Evolutionary conservation across 2,329 filamentous ascomycete genomes (phyloP), one percentile per base, ranked within the genome.

Genomic region (Diaporthe sp.): DNA sequence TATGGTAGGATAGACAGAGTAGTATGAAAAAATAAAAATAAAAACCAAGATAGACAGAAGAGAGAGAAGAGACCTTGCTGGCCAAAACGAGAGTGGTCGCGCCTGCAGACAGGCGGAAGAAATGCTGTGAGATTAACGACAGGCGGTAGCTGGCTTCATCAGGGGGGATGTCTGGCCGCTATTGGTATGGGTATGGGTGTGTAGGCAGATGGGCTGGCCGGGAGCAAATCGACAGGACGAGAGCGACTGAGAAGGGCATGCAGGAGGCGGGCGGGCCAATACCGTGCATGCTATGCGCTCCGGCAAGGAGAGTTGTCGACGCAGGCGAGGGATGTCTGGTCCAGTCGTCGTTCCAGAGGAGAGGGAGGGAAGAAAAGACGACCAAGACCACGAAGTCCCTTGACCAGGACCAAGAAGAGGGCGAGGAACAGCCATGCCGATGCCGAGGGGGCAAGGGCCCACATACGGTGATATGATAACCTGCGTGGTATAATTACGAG

Each of bases 1-100:
- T 71, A 72, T 65, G 57, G 71, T 73, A 71, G 76, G 49, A 74
- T 76, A 76, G 73, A 75, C 37, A 49, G 58, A 44, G 51, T 70
- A 67, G 47, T 74, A 76, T 73, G 71, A 70, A 76, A 74, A 73
- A 71, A 76, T 60, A 53, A 34, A 34, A 73, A 72, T 72, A 76
- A 60, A 63, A 53, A 53, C 6, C 37, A 42, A 60, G 73, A 61
- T 61, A 57, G 71, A 58, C 75, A 75, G 74, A 76, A 44, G 77
- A 78, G 76, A 76, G 78, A 76, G 68, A 76, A 73, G 77, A 76
- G 76, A 63, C 15, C 28, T 65, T 65, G 71, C 17, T 55, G 37
- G 44, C 49, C 39, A 67, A 72, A 75, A 76, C 67, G 75, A 76
- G 70, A 28, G 47, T 55, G 34, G 75, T 76, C 20, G 76, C 79